Base-by-base conservation (phyloP, 2,329 filamentous ascomycete genomes). In the Neurospora crassa region DNA sequence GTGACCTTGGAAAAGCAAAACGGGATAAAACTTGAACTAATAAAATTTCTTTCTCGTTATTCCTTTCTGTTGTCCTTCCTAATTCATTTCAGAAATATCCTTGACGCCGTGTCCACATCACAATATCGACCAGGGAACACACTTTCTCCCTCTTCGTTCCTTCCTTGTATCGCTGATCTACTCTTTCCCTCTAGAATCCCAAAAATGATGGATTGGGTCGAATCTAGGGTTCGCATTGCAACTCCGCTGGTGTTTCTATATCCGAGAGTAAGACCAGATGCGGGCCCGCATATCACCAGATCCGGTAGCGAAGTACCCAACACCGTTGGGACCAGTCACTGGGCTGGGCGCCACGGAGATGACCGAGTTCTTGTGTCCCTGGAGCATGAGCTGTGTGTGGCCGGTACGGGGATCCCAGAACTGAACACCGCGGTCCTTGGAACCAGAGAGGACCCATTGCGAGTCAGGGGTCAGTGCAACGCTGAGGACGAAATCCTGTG, bases 281-380 rank as follows among this genome's bases (percentile, higher is more conserved):
- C 96, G 91, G 70, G 96, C 96, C 80, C 95, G 92, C 93, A 97
- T 97, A 80, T 99, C 96, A 77, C 96, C 96, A 76, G 94, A 97
- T 73, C 96, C 96, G 5, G 96, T 99, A 53, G 96, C 96, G 79
- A 99, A 99, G 79, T 93, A 91, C 74, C 90, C 89, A 8, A 63
- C 53, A 72, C 94, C 94, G 43, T 88, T 90, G 18, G 96, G 95
- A 81, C 93, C 97, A 20, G 95, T 94, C 0, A 95, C 95, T 70
- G 96, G 96, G 81, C 94, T 97, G 29, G 96, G 96, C 1, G 96
- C 95, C 69, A 99, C 96, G 2, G 94, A 97, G 78, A 98, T 98
- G 77, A 99, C 96, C 12, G 93, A 97, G 83, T 98, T 98, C 87
- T 98, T 98, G 81, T 99, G 96, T 37, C 96, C 96, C 82, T 98